Conservation (phyloP, 208 protist species). For the Acanthamoeba healyi region DNA sequence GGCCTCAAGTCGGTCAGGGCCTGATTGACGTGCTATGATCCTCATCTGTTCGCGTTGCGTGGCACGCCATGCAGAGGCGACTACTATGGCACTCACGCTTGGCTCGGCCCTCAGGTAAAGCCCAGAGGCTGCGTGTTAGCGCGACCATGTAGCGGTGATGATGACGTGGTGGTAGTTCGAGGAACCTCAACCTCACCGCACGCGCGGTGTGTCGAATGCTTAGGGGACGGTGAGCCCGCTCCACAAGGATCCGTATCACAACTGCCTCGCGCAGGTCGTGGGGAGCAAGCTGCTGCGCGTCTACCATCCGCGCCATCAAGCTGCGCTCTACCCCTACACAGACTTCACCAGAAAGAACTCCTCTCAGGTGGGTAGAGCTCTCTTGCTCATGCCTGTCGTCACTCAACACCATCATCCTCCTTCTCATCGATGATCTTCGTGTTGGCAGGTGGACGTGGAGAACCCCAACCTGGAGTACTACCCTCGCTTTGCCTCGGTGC, state of each 20-base stretch:
- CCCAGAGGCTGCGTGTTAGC: no score
- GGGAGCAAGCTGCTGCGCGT: constrained; percentile 25
- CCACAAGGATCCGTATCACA: constrained; percentile 52
- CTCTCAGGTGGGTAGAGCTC: background rate
- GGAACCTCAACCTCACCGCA: no score
- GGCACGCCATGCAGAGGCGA: constrained; percentile 31
- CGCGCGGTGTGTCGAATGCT: background rate
- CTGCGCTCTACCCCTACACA: constrained; percentile 21
- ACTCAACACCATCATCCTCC: no score
- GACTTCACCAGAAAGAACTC: constrained; percentile 37
- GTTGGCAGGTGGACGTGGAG: background rate
- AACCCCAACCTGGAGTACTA: constrained; percentile 37
- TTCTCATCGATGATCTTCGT: background rate
- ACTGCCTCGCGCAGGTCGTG: constrained; percentile 50
- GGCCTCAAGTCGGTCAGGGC: no score
- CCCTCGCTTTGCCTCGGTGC: background rate
- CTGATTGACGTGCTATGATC: no score
- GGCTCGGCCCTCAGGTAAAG: constrained; percentile 1
- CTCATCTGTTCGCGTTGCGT: no score
- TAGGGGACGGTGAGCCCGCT: constrained; percentile 45
- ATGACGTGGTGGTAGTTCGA: no score
- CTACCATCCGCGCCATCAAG: constrained; percentile 27
- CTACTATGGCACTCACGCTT: constrained; percentile 39
- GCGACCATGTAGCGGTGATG: no score
- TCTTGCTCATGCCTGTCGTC: no score